Percentiles rank a stretch among this genome's conserved stretches.
Evolutionary conservation across 2,329 filamentous ascomycete species (phyloP).

Genomic region (Fusarium anguioides): DNA sequence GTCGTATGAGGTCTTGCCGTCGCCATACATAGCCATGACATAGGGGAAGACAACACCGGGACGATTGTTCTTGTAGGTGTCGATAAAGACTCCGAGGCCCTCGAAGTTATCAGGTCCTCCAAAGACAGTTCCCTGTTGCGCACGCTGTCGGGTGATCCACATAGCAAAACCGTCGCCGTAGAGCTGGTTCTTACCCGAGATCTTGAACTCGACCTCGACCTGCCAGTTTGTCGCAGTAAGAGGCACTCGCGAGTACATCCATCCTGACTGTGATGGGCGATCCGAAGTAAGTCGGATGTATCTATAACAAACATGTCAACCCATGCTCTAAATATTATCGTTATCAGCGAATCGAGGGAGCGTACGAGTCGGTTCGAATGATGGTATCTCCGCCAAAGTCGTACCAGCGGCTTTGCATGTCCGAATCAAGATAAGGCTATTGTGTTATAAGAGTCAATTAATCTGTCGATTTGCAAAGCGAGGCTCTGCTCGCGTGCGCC

Average conservation of each 20-base stretch:
- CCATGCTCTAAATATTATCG: slow-evolving; percentile 18
- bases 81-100: slow-evolving; percentile 93
- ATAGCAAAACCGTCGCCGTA: slow-evolving; percentile 97
- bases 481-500: slow-evolving; percentile 32
- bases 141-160: slow-evolving; percentile 97
- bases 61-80: slow-evolving; percentile 99
- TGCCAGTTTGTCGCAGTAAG: slow-evolving; percentile 99
- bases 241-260: slow-evolving; percentile 93
- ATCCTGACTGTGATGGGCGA: slow-evolving; percentile 88
- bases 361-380: slow-evolving; percentile 76
- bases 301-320: slow-evolving; percentile 57
- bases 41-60: slow-evolving; percentile 96
- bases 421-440: slow-evolving; percentile 95
- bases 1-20: slow-evolving; percentile 89
- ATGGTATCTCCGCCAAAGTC: slow-evolving; percentile 98
- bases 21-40: slow-evolving; percentile 97
- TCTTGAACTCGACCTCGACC: slow-evolving; percentile 95
- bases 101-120: slow-evolving; percentile 90
- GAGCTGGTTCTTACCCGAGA: slow-evolving; percentile 87
- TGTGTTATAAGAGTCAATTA: slow-evolving; percentile 40
- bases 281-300: slow-evolving; percentile 95
- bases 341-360: slow-evolving; percentile 35
- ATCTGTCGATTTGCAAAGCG: slow-evolving; percentile 15
- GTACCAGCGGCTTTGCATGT: slow-evolving; percentile 98
- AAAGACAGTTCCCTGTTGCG: slow-evolving; percentile 83